Base-by-base conservation (phyloP, 805 yeast genomes). In the Candida ficus region DNA sequence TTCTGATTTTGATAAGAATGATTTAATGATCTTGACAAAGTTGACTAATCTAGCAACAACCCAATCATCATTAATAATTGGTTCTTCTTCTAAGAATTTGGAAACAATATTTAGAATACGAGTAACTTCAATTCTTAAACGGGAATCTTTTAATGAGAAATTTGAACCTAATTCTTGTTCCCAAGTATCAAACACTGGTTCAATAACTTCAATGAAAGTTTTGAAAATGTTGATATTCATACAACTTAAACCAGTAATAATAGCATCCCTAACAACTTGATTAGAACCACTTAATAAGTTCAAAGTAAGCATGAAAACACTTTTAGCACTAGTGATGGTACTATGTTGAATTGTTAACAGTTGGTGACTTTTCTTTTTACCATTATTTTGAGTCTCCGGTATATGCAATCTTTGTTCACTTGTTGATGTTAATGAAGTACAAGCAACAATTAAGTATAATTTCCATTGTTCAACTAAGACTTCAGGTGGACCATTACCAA, bases 271-370 rank as follows among this genome's bases (percentile, higher is more conserved):
- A 8, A 93, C 76, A 48, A 78, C 68, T 3, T 73, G 70, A 44
- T 85, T 87, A 2, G 79, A 77, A 0, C 89, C 78, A 22, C 76
- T 80, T 35, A 93, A 61, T 22, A 93, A 66, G 0, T 97, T 97
- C 29, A 88, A 67, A 0, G 88, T 90, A 82, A 93, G 80, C 42
- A 82, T 75, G 64, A 93, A 93, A 3, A 93, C 80, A 0, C 95
- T 82, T 44, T 83, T 81, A 0, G 96, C 97, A 45, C 96, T 87
- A 1, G 95, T 90, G 41, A 93, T 90, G 37, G 87, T 83, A 56
- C 89, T 95, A 51, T 86, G 95, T 52, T 88, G 96, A 27, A 88
- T 75, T 0, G 86, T 86, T 52, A 84, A 76, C 50, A 84, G 72
- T 45, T 85, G 95, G 50, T 83, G 80, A 1, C 91, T 80, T 52